Evolutionary conservation across 768 basidiomycete species (phyloP), one percentile per base, ranked within the genome.

Genomic region (Auricularia sp.): DNA sequence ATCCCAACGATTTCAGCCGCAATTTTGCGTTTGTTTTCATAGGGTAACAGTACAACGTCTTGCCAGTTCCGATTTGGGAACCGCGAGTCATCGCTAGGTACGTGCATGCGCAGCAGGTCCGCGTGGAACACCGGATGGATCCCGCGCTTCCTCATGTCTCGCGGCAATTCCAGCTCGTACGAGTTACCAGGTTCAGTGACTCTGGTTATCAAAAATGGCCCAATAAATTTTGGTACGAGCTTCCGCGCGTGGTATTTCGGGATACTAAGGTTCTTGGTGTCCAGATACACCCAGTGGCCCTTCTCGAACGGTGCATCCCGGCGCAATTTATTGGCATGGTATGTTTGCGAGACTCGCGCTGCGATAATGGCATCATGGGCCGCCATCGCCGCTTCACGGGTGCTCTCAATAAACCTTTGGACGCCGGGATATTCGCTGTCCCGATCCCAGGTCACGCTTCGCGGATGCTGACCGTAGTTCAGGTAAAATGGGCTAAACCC

Each of bases 121-220:
- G 69, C 72, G 66, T 82, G 78, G 59, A 80, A 82, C 8, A 76
- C 77, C 0, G 72, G 68, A 3, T 72, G 70, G 2, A 73, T 68
- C 0, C 74, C n/a, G n/a, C 72, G 44, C 0, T 62, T n/a, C 33
- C 69, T 69, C 63, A 75, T 80, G 1, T 76, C 70, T 1, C 66
- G 58, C 0, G 69, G 39, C 0, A 71, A 66, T 45, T 77, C 67
- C 8, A 80, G 66, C 3, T 18, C 68, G 65, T 77, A n/a, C n/a
- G n/a, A n/a, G 0, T 58, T 72, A 2, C 65, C 67, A 0, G 70
- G 68, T 14, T 67, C 16, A 0, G 67, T 68, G 14, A 68, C 44
- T 11, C 44, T 10, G 0, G 70, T 0, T 1, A 80, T 72, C 3
- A 67, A 61, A 63, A 72, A 81, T 0, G 79, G 81, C 5, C 81